These are phyloP conservation scores for Planoprotostelium fungivorum DNA, from an alignment of 78 protist species.

Conservation along the genomic window DNA sequence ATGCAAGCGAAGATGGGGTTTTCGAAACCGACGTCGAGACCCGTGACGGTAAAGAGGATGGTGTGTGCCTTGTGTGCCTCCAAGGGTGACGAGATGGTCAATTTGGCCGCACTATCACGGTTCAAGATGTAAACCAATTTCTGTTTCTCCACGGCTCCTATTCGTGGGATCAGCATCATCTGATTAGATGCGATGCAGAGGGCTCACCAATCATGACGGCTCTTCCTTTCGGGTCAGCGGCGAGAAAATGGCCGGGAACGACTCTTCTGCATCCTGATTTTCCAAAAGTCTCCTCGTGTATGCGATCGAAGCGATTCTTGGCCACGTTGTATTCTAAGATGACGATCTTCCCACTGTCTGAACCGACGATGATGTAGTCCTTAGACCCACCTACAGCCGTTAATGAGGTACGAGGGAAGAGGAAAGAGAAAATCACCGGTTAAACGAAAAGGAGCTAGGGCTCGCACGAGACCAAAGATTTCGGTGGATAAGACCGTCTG, in stretches of 20 bases:
- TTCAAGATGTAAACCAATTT: conserved; percentile 94
- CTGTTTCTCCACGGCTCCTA: conserved; percentile 93
- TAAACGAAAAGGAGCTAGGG: conserved; percentile 84
- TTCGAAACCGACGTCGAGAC: conserved; percentile 96
- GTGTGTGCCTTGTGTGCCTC: conserved; percentile 93
- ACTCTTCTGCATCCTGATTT: conserved; percentile 92
- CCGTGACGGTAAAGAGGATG: conserved; percentile 67
- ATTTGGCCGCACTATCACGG: conserved; percentile 77
- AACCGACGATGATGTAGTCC: conserved; percentile 92
- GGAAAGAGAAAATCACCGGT: conserved; percentile 42
- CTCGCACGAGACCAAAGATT: conserved; percentile 85
- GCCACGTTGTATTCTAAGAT: conserved; percentile 79
- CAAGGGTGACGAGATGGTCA: conserved; percentile 92
- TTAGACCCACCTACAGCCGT: background rate
- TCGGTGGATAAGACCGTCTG: conserved; percentile 63
- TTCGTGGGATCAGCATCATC: background rate
- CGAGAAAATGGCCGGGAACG: conserved; percentile 96
- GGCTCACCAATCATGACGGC: conserved; percentile 93
- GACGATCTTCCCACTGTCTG: conserved; percentile 88
- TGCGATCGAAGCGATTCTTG: conserved; percentile 50
- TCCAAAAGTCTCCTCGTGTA: conserved; percentile 94
- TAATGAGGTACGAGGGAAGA: background rate
- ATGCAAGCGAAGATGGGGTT: conserved; percentile 96
- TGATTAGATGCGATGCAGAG: background rate
- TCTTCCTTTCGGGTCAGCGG: conserved; percentile 95